A percentile compares a stretch with the other conserved stretches of the same genome.
These are phyloP conservation scores for Mycena citricolor DNA, from an alignment of 1,284 basidiomycete species.

Conservation along the genomic window DNA sequence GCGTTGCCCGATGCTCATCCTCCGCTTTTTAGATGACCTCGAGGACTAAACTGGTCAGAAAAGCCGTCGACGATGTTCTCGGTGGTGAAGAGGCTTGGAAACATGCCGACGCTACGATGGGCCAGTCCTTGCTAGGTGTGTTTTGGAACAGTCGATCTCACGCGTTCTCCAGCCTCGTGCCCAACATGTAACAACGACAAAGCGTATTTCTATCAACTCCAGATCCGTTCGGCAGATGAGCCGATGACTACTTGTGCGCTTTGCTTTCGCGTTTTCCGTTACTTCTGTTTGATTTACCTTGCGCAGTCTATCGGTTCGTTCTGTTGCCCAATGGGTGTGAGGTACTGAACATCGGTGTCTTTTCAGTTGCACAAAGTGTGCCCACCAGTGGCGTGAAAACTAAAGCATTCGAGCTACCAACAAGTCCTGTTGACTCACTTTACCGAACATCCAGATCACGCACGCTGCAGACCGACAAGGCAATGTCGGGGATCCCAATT, in stretches of 20 bases:
- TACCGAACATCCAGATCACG: too few species aligned
- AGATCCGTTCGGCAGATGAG: conserved; percentile 24
- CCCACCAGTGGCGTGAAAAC: too few species aligned
- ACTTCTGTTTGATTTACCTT: too few species aligned
- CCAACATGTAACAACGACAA: conserved; percentile 17
- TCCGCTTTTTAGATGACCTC: conserved; percentile 22
- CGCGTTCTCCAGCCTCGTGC: conserved; percentile 4
- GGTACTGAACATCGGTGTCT: too few species aligned
- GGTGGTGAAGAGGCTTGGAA: conserved; percentile 19
- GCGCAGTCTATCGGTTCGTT: too few species aligned
- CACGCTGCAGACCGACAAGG: too few species aligned
- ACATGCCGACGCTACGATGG: conserved; percentile 16
- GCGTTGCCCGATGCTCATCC: too few species aligned
- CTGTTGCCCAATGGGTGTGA: too few species aligned
- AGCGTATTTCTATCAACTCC: conserved; percentile 23
- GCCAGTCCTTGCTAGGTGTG: not conserved
- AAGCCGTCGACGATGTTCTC: conserved; percentile 15
- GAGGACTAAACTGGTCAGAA: conserved; percentile 15
- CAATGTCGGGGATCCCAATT: too few species aligned
- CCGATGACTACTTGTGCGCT: conserved; percentile 22
- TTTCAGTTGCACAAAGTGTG: too few species aligned
- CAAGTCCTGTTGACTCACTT: too few species aligned
- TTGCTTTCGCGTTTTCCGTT: not conserved
- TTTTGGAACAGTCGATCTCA: not conserved
- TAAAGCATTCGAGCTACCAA: too few species aligned